Percentiles rank a stretch among this genome's conserved stretches.
Evolutionary conservation across 495 filamentous ascomycete genomes (phyloP).

Genomic region (Terfezia boudieri): DNA sequence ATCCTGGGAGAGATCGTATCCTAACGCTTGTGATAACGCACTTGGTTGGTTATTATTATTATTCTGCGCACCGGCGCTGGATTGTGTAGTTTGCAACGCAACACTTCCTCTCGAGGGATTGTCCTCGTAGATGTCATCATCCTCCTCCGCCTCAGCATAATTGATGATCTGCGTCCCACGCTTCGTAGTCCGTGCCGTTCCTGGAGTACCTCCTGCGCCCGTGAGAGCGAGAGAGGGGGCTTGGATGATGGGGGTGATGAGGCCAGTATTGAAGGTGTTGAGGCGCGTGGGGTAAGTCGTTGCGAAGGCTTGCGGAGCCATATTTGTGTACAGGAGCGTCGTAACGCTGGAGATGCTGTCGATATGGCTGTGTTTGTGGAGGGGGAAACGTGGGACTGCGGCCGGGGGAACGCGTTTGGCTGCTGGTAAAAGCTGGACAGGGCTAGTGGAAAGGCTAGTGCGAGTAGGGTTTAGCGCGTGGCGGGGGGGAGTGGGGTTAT

Average conservation of each 20-base stretch:
- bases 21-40: slow-evolving; percentile 1
- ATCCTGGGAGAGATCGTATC: slow-evolving; percentile 23
- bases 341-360: too few relatives aligned
- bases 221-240: slow-evolving; percentile 33
- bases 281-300: slow-evolving; percentile 82
- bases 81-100: neutral
- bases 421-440: too few relatives aligned
- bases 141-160: slow-evolving; percentile 88
- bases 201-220: slow-evolving; percentile 33
- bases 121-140: slow-evolving; percentile 87
- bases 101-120: slow-evolving; percentile 31
- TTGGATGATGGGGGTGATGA: slow-evolving; percentile 70
- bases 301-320: slow-evolving; percentile 45
- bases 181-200: slow-evolving; percentile 71
- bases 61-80: neutral
- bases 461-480: too few relatives aligned
- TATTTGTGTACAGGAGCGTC: neutral
- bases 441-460: too few relatives aligned
- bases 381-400: too few relatives aligned
- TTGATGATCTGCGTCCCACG: slow-evolving; percentile 90
- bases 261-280: slow-evolving; percentile 75
- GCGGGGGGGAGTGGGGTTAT: too few relatives aligned
- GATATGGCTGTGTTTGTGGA: too few relatives aligned
- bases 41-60: neutral
- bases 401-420: too few relatives aligned